Evolutionary conservation across 2,329 filamentous ascomycete genomes (phyloP), one percentile per base, ranked within the genome.

Genomic region (Dothiorella sarmentorum): DNA sequence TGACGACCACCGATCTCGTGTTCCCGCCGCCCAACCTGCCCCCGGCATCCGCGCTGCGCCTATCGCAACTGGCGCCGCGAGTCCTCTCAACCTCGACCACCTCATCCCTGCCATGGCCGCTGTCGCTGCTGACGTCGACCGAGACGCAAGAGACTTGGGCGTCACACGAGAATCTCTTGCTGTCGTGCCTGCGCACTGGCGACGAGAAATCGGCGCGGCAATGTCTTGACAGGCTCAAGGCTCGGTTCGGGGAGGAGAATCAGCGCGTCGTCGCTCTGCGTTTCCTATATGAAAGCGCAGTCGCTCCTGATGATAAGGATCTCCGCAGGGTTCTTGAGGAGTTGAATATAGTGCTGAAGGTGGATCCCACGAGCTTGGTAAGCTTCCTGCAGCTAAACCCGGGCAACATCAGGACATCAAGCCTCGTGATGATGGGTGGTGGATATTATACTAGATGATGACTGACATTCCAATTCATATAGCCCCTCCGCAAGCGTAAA

Each of bases 401-500:
- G 7, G 43, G n/a, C n/a, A n/a, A n/a, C n/a, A 10, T 10, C 10
- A 31, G 7, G 6, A 31, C 15, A 10, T 3, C 10, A 11, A 13
- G 29, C 9, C 29, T 31, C 29, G 40, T 11, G 13, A 15, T 43
- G 20, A 43, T 7, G 2, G 11, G 9, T 27, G 20, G 4, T n/a
- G 24, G 5, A 31, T 7, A 56, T n/a, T 7, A 11, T 49, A 29
- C 15, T 26, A 15, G 22, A 40, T 31, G 18, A 52, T 38, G 29
- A 52, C 63, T 60, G 64, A 75, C 78, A 62, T 38, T 59, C 24
- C 15, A 58, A 24, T 42, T 53, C 56, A 43, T 18, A 10, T 61
- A 93, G 89, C 88, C 90, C 60, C 86, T 99, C 61, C 80, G 88
- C 42, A 99, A 99, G 77, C 83, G 94, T 62, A 85, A 89, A 44